Evolutionary conservation across 1,284 basidiomycete genomes (phyloP).

Genomic region (Cryptococcus hybrid): DNA sequence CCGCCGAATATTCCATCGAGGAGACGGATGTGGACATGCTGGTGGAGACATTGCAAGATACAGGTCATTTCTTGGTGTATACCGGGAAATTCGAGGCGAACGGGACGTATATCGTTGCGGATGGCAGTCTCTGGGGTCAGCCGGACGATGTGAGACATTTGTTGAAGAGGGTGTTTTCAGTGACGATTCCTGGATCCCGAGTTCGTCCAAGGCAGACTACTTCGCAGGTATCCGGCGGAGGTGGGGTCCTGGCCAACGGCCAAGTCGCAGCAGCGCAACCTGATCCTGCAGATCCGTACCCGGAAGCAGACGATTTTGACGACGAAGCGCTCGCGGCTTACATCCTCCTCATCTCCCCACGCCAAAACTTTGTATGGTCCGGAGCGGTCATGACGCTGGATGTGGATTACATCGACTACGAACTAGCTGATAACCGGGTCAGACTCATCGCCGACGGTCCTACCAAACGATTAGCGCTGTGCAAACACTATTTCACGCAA

Average conservation of each 20-base stretch:
- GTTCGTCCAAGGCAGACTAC: constrained; percentile 6
- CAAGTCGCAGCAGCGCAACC: constrained; percentile 51
- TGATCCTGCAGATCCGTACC: constrained; percentile 50
- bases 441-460: constrained; percentile 87
- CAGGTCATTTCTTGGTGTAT: constrained; percentile 94
- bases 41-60: constrained; percentile 74
- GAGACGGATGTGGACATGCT: constrained; percentile 75
- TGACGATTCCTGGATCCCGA: constrained; percentile 20
- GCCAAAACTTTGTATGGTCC: constrained; percentile 88
- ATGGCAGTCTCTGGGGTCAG: constrained; percentile 76
- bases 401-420: constrained; percentile 69
- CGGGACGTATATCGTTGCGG: constrained; percentile 91
- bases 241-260: too few species aligned
- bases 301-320: constrained; percentile 47
- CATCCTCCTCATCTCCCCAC: constrained; percentile 82
- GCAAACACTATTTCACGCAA: constrained; percentile 75
- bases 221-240: constrained; percentile 27
- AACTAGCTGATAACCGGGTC: constrained; percentile 76
- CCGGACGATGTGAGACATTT: constrained; percentile 78
- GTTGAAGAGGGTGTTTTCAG: constrained; percentile 75
- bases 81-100: constrained; percentile 85
- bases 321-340: constrained; percentile 58
- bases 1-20: constrained; percentile 88
- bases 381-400: constrained; percentile 70
- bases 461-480: constrained; percentile 66